Conservation (phyloP, 2,329 filamentous ascomycete genomes). For the Nothopassalora personata region DNA sequence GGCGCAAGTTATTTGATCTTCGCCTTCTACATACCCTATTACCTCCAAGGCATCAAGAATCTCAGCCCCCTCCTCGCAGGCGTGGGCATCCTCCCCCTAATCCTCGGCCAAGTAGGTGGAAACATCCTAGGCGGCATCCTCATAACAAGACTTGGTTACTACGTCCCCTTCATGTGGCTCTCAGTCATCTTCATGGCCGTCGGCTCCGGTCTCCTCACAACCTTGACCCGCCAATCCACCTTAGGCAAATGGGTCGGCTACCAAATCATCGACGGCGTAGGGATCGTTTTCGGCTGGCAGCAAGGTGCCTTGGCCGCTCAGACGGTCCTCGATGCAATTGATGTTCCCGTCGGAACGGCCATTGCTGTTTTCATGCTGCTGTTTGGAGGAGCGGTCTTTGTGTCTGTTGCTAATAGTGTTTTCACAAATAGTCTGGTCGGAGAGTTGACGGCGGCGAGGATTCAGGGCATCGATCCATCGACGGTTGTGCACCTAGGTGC, state of each 20-base stretch:
- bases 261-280: background rate
- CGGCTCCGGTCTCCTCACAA: conserved; percentile 36
- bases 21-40: no score
- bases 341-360: background rate
- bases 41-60: background rate
- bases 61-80: background rate
- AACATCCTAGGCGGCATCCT: conserved; percentile 33
- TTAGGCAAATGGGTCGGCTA: conserved; percentile 16
- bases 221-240: background rate
- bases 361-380: background rate
- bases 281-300: background rate
- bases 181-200: conserved; percentile 37
- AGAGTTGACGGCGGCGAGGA: background rate
- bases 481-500: conserved; percentile 41
- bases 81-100: conserved; percentile 2
- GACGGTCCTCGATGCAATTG: background rate
- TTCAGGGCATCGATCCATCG: background rate
- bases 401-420: background rate
- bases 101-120: conserved; percentile 38
- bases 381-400: conserved; percentile 2
- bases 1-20: background rate
- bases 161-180: conserved; percentile 41
- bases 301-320: background rate
- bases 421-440: background rate
- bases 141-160: conserved; percentile 38